phyloP scores from a whole-genome alignment of 2,329 filamentous ascomycete genomes.

The Neofusicoccum laricinum region DNA sequence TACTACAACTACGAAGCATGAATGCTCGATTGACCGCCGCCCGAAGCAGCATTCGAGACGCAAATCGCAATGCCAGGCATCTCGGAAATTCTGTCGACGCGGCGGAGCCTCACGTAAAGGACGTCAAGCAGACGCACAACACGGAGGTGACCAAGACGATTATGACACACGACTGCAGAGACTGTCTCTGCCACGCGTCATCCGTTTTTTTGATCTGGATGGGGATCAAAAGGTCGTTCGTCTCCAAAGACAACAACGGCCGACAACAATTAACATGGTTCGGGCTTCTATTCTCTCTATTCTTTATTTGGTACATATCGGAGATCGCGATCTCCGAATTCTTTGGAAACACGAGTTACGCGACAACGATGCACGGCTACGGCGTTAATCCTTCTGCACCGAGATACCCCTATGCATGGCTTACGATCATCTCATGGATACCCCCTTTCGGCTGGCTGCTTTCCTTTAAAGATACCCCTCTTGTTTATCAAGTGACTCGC shows the following conservation, averaged over 20 bases:
- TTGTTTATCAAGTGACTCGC: background rate
- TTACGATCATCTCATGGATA: slow-evolving; percentile 47
- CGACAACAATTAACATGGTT: slow-evolving; percentile 13
- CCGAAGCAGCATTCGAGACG: slow-evolving; percentile 43
- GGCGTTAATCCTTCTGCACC: slow-evolving; percentile 53
- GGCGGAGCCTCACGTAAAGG: background rate
- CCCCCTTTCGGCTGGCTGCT: slow-evolving; percentile 8
- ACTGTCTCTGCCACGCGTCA: too few relatives aligned
- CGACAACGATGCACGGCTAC: slow-evolving; percentile 48
- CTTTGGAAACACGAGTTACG: slow-evolving; percentile 52
- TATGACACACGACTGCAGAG: too few relatives aligned
- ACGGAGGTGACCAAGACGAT: too few relatives aligned
- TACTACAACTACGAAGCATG: slow-evolving; percentile 41
- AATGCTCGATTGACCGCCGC: slow-evolving; percentile 40
- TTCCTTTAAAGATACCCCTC: background rate
- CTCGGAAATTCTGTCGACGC: slow-evolving; percentile 40
- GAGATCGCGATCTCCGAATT: slow-evolving; percentile 29
- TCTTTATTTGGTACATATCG: slow-evolving; percentile 1
- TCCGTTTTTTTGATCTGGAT: slow-evolving; percentile 21
- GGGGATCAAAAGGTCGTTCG: slow-evolving; percentile 28
- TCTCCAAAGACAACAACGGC: slow-evolving; percentile 18
- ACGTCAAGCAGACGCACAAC: too few relatives aligned
- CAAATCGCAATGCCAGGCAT: slow-evolving; percentile 40
- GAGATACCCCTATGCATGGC: slow-evolving; percentile 53
- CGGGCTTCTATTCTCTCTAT: slow-evolving; percentile 5